Percentiles rank a stretch among this genome's conserved stretches.
Conservation (phyloP, 2,329 filamentous ascomycete genomes). For the Lojkania enalia region DNA sequence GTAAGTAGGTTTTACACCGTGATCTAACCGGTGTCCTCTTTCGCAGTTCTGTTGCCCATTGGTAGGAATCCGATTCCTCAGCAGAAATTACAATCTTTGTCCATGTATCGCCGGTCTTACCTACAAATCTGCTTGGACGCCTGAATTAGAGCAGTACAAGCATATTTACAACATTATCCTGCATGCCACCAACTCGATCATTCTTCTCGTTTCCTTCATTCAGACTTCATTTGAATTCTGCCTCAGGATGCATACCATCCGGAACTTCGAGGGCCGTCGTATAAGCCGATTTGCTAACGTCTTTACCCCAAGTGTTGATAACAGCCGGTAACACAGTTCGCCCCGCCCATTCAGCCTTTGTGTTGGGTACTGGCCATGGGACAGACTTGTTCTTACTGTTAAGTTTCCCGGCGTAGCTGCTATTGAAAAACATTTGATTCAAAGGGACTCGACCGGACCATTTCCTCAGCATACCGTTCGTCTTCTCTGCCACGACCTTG, state of each 20-base stretch:
- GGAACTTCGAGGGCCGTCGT: conserved; percentile 36
- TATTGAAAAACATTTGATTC: conserved; percentile 37
- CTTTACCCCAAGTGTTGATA: conserved; percentile 28
- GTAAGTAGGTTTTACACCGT: too few relatives aligned
- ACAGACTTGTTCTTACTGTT: conserved; percentile 33
- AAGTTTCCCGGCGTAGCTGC: conserved; percentile 36
- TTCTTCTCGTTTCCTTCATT: neutral
- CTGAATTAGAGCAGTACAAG: too few relatives aligned
- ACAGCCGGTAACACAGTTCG: conserved; percentile 31
- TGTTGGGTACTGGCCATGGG: conserved; percentile 36
- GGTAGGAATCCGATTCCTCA: too few relatives aligned
- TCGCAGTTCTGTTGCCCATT: too few relatives aligned
- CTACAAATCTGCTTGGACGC: too few relatives aligned
- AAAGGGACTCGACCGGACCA: conserved; percentile 34
- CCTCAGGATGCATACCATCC: conserved; percentile 39
- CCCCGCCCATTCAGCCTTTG: conserved; percentile 27
- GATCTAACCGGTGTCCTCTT: too few relatives aligned
- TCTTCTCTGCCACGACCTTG: conserved; percentile 34
- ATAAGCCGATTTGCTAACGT: conserved; percentile 29
- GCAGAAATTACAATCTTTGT: too few relatives aligned
- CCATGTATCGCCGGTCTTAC: too few relatives aligned
- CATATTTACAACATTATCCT: too few relatives aligned
- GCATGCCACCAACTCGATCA: too few relatives aligned
- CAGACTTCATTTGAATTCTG: conserved; percentile 28
- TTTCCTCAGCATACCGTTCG: conserved; percentile 27